Base-by-base conservation (phyloP, 306 rosid genomes). In the Vigna reflexopilosa region DNA sequence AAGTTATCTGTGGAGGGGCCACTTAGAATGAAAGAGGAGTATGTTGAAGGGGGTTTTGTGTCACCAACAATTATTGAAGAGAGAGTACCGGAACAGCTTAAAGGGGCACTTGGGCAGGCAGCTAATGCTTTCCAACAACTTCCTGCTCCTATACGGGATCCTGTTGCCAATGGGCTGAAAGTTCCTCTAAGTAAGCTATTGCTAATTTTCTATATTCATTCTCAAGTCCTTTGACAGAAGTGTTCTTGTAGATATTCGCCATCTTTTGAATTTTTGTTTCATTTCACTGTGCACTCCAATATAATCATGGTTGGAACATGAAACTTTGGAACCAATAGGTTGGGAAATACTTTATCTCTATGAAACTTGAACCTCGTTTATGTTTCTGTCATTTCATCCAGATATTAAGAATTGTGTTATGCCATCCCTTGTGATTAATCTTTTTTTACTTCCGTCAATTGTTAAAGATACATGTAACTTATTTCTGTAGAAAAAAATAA, bases 11-110 rank as follows among this genome's bases (percentile, higher is more conserved):
- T 95, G 68, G 99, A 95, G 86, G 99, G 99, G 19, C 94, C 99
- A 40, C 90, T 95, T 84, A 90, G 99, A 74, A 69, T 95, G 93
- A 95, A 87, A 85, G 99, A 93, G 91, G 97, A 93, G 85, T 93
- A 87, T 79, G 89, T 82, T 66, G 99, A 95, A 83, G 97, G 96
- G 82, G 67, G 84, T 84, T 73, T 93, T 20, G 97, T 87, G 86
- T 73, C 85, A 19, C 99, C 99, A 22, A 88, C 83, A 52, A 83
- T 95, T 72, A 86, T 93, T 57, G 98, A 93, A 87, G 97, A 91
- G 61, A 83, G 87, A 69, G 65, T 95, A 44, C 98, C 99, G 8
- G 87, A 88, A 70, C 98, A 95, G 81, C 94, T 95, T 56, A 93
- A 91, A 88, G 91, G 96, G 32, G 93, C 94, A 67, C 83, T 91